Base-by-base conservation (phyloP, 2,329 filamentous ascomycete species). In the Cercospora beticola region DNA sequence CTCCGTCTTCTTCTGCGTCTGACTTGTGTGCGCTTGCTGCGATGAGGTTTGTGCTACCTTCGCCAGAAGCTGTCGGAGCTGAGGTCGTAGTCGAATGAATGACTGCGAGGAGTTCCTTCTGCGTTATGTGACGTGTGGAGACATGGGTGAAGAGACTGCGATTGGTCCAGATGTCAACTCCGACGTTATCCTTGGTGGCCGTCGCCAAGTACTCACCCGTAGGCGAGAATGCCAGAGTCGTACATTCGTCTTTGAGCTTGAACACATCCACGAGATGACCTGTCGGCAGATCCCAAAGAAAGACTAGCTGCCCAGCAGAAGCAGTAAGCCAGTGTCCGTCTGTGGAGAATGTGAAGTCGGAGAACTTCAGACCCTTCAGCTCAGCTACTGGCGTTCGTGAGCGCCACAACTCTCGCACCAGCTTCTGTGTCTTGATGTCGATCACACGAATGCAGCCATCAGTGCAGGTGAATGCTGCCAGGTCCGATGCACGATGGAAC, bases 141-240 rank as follows among this genome's bases (percentile, higher is more conserved):
- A 97, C 89, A 74, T 97, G 93, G 66, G 90, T 92, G 83, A 97
- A 99, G 0, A 98, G 84, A 0, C 91, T 90, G 76, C 92, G 92
- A 81, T 99, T 99, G 23, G 92, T 97, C 94, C 95, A 99, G 59
- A 99, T 88, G 73, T 92, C 90, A n/a, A 99, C 90, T 12, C 95
- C 95, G 1, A 97, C 87, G 71, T 90, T 89, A 67, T 90, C 91
- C 64, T 93, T 88, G 64, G 93, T 89, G 0, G 93, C 91, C 3
- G 94, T 95, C 3, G 95, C 95, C n/a, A 99, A 86, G 75, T 93
- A 98, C 76, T 99, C 95, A 14, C 94, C 95, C 0, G 93, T 97
- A 1, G 86, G 85, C 0, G 95, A 97, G 83, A 98, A 97, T 7
- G 94, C 89, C 12, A 99, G 83, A 2, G 93, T 90, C 16, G 89